Base-by-base conservation (phyloP, 2,329 filamentous ascomycete genomes). In the Pestalotiopsis sp. region DNA sequence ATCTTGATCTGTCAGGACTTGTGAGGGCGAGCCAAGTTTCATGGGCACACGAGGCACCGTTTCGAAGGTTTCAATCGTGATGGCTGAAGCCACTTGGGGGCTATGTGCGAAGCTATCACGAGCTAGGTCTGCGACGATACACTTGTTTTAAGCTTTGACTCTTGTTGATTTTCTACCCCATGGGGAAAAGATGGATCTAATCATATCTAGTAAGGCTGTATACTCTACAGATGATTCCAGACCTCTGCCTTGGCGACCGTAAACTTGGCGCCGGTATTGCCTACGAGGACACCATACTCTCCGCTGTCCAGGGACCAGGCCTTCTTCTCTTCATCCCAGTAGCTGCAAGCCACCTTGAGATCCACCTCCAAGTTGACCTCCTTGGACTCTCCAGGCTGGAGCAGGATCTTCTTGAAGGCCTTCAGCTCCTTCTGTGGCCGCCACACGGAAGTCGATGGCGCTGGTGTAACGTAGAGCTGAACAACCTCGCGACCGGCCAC, bases 381-480 rank as follows among this genome's bases (percentile, higher is more conserved):
- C 14, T 57, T 66, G 25, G 64, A 66, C 36, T 66, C 64, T 5
- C 64, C 64, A 4, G 64, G 64, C 25, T 57, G 64, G n/a, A 66
- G 64, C 1, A 66, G 31, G 5, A 71, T 52, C 66, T 71, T 72
- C 5, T 62, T 64, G 58, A 72, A 72, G 0, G 62, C 71, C 66
- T 71, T 72, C 17, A 72, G 67, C 67, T 71, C 71, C 7, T 67
- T 66, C 36, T 49, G 67, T 7, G 71, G 71, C n/a, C 70, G 41
- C 70, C 69, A 66, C 14, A 58, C 64, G 13, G 49, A 57, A 4
- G 45, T 38, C 7, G 45, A 57, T 12, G 23, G 14, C 14, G 41
- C 23, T 27, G 64, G 64, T 31, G 64, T 66, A 14, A 89, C 76
- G 75, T 90, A 90, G 1, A 90, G 78, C 77, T 90, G 88, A 2